A percentile compares a stretch with the other conserved stretches of the same genome.
Evolutionary conservation across 305 asterid species (phyloP).

Genomic region (Fraxinus xanthoxyloides): DNA sequence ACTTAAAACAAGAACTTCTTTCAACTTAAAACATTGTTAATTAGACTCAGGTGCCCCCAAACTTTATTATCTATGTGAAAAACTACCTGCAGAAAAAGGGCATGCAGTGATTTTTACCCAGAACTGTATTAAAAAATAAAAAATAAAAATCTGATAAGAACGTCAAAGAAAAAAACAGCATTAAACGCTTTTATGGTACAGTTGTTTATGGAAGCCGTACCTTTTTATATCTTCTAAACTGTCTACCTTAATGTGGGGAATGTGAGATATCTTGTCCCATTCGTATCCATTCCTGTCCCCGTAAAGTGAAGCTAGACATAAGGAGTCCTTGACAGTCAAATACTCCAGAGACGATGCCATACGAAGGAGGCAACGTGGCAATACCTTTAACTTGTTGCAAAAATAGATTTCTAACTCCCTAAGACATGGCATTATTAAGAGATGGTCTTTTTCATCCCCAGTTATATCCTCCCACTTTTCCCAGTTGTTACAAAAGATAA

Average conservation of each 20-base stretch:
- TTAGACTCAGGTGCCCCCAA: too few relatives aligned
- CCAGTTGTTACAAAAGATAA: neutral
- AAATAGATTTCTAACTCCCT: neutral
- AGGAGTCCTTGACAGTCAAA: neutral
- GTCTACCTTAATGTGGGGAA: neutral
- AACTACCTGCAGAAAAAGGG: too few relatives aligned
- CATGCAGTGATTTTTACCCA: too few relatives aligned
- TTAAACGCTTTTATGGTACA: too few relatives aligned
- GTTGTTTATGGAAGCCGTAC: neutral
- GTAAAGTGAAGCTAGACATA: neutral
- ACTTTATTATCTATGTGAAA: neutral
- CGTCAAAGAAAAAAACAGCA: too few relatives aligned
- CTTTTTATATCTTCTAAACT: neutral
- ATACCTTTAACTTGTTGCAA: neutral
- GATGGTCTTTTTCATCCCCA: neutral
- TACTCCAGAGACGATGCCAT: neutral
- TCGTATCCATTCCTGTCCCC: neutral
- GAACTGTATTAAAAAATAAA: too few relatives aligned
- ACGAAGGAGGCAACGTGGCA: conserved; percentile 12
- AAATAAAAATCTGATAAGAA: neutral
- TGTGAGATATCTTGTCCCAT: neutral
- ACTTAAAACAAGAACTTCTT: too few relatives aligned
- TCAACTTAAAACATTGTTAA: too few relatives aligned
- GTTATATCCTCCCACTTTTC: conserved; percentile 25
- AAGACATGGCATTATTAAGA: conserved; percentile 18